Evolutionary conservation across 345 rosid genomes (phyloP).

Genomic region (Syzygium aqueum): DNA sequence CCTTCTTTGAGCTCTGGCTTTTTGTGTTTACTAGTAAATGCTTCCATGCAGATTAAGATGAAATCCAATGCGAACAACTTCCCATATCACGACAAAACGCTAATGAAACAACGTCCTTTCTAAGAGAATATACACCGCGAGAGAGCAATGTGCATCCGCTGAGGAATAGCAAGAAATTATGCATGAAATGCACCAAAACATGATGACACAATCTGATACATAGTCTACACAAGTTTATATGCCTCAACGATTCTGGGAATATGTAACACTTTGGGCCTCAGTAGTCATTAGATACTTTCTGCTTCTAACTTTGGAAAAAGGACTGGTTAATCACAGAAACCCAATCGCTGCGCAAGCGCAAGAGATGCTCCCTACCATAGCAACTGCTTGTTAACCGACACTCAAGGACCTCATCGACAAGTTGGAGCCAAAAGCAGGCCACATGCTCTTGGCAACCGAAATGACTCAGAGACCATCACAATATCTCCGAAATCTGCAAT

Average conservation of each 20-base stretch:
- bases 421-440: neutral
- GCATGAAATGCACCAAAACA: neutral
- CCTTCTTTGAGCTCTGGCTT: no score
- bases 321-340: neutral
- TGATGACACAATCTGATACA: neutral
- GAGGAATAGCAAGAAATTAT: neutral
- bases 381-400: neutral
- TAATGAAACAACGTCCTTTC: no score
- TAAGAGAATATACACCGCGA: neutral
- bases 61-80: no score
- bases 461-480: slow-evolving; percentile 25
- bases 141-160: neutral
- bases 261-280: neutral
- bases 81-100: no score
- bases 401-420: neutral
- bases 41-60: no score
- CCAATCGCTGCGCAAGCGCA: neutral
- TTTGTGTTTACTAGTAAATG: no score
- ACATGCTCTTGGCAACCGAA: neutral
- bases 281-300: neutral
- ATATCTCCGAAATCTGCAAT: slow-evolving; percentile 80
- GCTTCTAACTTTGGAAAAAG: neutral
- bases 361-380: neutral
- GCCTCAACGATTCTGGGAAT: neutral
- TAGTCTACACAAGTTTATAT: neutral